Conservation (phyloP, 202 grass and related monocot species). For the Musa balbisiana region DNA sequence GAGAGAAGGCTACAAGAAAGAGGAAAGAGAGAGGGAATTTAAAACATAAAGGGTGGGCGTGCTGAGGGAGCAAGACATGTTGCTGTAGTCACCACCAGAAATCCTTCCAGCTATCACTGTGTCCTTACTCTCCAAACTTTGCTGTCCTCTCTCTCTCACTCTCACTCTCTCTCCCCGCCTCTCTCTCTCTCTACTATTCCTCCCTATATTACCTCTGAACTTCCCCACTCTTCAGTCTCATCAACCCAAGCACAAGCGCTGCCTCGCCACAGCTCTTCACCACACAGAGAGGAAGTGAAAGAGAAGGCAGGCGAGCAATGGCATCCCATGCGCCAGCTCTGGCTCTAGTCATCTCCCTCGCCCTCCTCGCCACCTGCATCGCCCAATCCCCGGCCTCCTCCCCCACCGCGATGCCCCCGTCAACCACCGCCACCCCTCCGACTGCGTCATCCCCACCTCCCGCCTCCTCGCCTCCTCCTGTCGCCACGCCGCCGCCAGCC, state of each 20-base stretch:
- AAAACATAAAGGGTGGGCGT: neutral
- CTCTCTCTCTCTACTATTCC: neutral
- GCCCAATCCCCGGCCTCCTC: slow-evolving; percentile 6
- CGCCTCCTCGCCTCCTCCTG: neutral
- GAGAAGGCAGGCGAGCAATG: neutral
- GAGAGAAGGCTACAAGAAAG: neutral
- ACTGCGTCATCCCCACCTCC: slow-evolving; percentile 7
- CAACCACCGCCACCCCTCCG: neutral
- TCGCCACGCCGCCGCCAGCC: neutral
- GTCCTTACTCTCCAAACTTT: neutral
- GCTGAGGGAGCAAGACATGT: neutral
- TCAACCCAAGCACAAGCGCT: too few species aligned
- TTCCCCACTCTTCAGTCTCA: neutral
- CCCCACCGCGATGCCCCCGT: neutral
- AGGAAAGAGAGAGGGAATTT: too few species aligned
- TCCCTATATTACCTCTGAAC: neutral
- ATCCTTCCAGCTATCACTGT: neutral
- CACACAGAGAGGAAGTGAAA: neutral
- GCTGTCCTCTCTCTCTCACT: neutral
- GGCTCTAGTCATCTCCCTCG: slow-evolving; percentile 2
- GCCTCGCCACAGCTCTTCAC: neutral
- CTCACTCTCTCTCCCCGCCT: neutral
- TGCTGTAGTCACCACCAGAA: neutral
- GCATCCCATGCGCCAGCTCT: neutral
- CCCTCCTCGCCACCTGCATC: slow-evolving; percentile 17